Base-by-base conservation (phyloP, 2,329 filamentous ascomycete genomes). In the Aspergillus costaricaensis region DNA sequence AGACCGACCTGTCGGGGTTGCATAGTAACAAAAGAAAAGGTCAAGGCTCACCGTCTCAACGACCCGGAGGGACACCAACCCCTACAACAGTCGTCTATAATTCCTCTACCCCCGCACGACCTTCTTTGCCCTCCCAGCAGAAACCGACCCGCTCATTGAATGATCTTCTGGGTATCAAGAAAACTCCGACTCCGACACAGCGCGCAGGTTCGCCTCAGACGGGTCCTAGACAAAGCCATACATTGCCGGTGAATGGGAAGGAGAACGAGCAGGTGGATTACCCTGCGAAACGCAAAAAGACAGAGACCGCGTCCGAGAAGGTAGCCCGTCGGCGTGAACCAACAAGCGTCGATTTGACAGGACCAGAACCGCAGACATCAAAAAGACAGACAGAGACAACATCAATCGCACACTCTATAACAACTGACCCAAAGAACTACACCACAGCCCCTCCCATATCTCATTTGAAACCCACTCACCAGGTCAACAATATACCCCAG, bases 1-100 rank as follows among this genome's bases (percentile, higher is more conserved):
- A 94, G 66, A 92, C 94, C 54, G 92, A 97, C 69, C 74, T 97
- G 25, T 87, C 89, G 0, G 87, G 88, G 27, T 76, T 97, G 27
- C 78, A 95, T 49, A 88, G 91, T 63, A 92, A 89, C 63, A 92
- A 89, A 75, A 85, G 86, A 9, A 87, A 84, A 67, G 67, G 62
- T 63, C 68, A 65, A 58, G 64, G 55, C 61, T 76, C 67, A 57
- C 72, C 67, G 61, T 70, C 67, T 36, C 32, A 36, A 64, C 60
- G 67, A 57, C 56, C 65, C 54, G 64, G 63, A 57, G 59, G 62
- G 7, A 50, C 47, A 15, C 44, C 21, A 60, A 72, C 77, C 17
- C 77, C 77, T 49, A 72, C 77, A 14, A 76, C 73, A 15, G 79
- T 83, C 48, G 75, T 79, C 21, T 77, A 79, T 23, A 71, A 83